A percentile compares a stretch with the other conserved stretches of the same genome.
Evolutionary conservation across 371 early-diverging fungal genomes (phyloP).

Genomic region (Sporodiniella umbellata): DNA sequence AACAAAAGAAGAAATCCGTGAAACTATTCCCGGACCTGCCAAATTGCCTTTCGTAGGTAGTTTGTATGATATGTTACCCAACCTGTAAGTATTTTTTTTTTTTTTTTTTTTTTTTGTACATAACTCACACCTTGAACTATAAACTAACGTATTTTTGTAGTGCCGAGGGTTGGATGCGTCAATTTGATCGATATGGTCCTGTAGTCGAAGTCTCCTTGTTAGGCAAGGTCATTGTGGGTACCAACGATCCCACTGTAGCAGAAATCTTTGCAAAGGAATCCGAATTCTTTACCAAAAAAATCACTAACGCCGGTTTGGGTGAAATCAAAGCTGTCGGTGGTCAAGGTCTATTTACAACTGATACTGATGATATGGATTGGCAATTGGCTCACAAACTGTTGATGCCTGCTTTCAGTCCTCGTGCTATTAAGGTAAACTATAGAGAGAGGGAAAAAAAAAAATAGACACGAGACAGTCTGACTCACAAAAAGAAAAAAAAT

Average conservation of each 20-base stretch:
- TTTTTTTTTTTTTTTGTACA: no score
- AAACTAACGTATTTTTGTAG: no score
- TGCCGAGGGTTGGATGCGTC: slow-evolving; percentile 21
- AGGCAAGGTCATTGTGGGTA: slow-evolving; percentile 18
- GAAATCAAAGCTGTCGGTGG: slow-evolving; percentile 38
- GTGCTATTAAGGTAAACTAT: slow-evolving; percentile 27
- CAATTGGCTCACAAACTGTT: slow-evolving; percentile 50
- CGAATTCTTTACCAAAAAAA: slow-evolving; percentile 41
- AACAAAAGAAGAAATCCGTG: slow-evolving; percentile 18
- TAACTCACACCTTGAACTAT: no score
- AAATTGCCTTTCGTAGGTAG: slow-evolving; percentile 33
- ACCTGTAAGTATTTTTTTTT: slow-evolving; percentile 19
- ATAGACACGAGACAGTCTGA: background rate
- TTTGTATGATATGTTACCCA: slow-evolving; percentile 33
- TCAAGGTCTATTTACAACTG: slow-evolving; percentile 44
- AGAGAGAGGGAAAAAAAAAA: no score
- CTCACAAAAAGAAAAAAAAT: background rate
- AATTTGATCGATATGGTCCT: slow-evolving; percentile 28
- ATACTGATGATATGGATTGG: slow-evolving; percentile 47
- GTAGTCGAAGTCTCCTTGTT: slow-evolving; percentile 26
- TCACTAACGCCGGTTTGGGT: slow-evolving; percentile 14
- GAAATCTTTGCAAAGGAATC: slow-evolving; percentile 33
- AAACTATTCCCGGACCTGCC: slow-evolving; percentile 26
- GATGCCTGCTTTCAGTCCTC: slow-evolving; percentile 52
- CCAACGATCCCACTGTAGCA: slow-evolving; percentile 36